These are phyloP conservation scores for Epichloe elymi DNA, from an alignment of 2,329 filamentous ascomycete genomes.

Conservation along the genomic window DNA sequence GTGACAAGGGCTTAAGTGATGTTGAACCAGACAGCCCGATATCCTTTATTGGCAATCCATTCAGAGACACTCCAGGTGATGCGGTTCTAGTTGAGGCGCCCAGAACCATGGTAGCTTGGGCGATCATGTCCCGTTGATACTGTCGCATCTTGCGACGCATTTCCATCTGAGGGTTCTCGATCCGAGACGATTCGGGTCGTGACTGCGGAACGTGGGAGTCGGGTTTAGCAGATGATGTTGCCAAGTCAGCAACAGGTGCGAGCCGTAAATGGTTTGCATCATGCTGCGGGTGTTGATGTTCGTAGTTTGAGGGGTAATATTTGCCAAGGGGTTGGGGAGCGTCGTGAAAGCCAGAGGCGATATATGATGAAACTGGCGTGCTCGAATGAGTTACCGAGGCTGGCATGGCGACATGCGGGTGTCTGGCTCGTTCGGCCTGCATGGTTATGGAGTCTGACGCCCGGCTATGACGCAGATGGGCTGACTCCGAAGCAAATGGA, in stretches of 20 bases:
- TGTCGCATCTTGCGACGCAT: conserved; percentile 39
- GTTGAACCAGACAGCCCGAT: conserved; percentile 25
- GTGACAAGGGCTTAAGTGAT: conserved; percentile 34
- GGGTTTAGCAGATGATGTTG: conserved; percentile 21
- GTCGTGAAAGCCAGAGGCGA: conserved; percentile 35
- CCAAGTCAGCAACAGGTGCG: conserved; percentile 12
- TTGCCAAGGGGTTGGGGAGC: conserved; percentile 42
- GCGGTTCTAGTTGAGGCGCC: conserved; percentile 15
- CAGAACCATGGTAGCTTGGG: conserved; percentile 37
- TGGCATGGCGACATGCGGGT: conserved; percentile 10
- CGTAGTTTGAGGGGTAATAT: conserved; percentile 51
- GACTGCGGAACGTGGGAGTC: conserved; percentile 20
- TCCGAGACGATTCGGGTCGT: conserved; percentile 5
- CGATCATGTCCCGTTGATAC: conserved; percentile 49
- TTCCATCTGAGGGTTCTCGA: conserved; percentile 23
- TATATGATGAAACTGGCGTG: conserved; percentile 37
- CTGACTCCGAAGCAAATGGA: conserved; percentile 33
- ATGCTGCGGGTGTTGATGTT: conserved; percentile 18
- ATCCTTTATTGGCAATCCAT: conserved; percentile 22
- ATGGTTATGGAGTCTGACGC: conserved; percentile 18
- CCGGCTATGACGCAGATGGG: conserved; percentile 23
- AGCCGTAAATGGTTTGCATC: conserved; percentile 7
- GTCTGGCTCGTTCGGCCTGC: conserved; percentile 12
- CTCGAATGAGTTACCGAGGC: conserved; percentile 15
- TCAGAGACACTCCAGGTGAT: conserved; percentile 19